Evolutionary conservation across 805 yeast genomes (phyloP), one percentile per base, ranked within the genome.

Genomic region (Candida maesae): DNA sequence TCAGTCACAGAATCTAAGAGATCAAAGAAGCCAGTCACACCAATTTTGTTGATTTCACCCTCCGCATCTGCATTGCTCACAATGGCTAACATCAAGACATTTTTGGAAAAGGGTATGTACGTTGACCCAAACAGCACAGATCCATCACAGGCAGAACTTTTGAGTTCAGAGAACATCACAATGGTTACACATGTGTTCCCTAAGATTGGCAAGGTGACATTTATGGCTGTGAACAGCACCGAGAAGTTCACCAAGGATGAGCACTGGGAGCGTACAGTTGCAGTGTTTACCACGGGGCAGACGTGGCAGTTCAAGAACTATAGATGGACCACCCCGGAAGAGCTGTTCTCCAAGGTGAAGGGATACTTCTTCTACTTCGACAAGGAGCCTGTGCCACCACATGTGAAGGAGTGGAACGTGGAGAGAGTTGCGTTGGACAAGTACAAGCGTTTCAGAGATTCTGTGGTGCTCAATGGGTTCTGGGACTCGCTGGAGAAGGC

Each of bases 221-320:
- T 86, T 54, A 71, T 89, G 52, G 84, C 93, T 41, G 97, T 90
- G 24, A 95, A 87, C 59, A 84, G 86, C 42, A 88, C 89, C 5
- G 95, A 89, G 39, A 76, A 81, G 64, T 84, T 84, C 65, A 81
- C 85, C 18, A 91, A 90, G 60, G 95, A 96, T 4, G 98, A 93
- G 61, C 88, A 93, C 65, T 93, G 99, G 99, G 95, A 88, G 58
- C 76, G 99, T 44, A 97, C 93, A 1, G 86, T 91, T 36, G 97
- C 95, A 0, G 85, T 93, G 28, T 83, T 93, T 67, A 91, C 96
- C 14, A 91, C 97, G 10, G 99, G 99, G 11, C 99, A 93, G 66
- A 72, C 81, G 40, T 93, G 99, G 99, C 99, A 93, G 66, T 87
- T 93, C 66, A 78, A 85, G 57, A 78, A 80, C 54, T 93, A 91